These are phyloP conservation scores for Stephanodiscus minutulus DNA, from an alignment of 108 stramenopile genomes.

Conservation along the genomic window DNA sequence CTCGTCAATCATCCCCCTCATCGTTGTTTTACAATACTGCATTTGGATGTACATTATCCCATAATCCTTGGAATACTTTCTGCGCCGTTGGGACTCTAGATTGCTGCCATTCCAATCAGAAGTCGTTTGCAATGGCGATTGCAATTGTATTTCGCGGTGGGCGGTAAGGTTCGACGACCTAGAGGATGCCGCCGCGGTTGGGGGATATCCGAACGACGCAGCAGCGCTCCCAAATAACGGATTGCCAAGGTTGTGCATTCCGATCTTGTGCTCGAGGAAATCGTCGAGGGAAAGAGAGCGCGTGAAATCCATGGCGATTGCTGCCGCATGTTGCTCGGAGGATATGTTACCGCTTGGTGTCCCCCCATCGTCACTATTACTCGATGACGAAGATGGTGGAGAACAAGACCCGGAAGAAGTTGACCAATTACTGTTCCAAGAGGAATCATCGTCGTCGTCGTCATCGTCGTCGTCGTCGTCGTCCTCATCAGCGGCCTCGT, in stretches of 20 bases:
- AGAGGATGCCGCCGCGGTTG: not conserved
- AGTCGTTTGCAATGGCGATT: conserved; percentile 1
- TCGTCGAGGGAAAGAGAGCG: conserved; percentile 34
- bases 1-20: conserved; percentile 79
- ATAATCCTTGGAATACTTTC: conserved; percentile 11
- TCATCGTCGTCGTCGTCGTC: conserved; percentile 9
- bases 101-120: conserved; percentile 13
- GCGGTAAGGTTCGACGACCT: not conserved
- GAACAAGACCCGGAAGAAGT: conserved; percentile 30
- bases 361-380: not conserved
- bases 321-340: not conserved
- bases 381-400: conserved; percentile 2
- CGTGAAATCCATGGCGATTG: conserved; percentile 1
- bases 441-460: conserved; percentile 27
- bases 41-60: conserved; percentile 64
- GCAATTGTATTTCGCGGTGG: not conserved
- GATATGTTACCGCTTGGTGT: not conserved
- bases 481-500: conserved; percentile 21
- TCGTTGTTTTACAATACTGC: conserved; percentile 83
- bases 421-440: conserved; percentile 1
- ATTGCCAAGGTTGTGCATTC: conserved; percentile 20
- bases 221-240: conserved; percentile 30
- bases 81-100: conserved; percentile 7
- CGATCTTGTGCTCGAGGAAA: conserved; percentile 54
- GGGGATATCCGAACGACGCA: conserved; percentile 11